phyloP scores from a whole-genome alignment of 371 early-diverging fungal species.

The Umbelopsis sp. region DNA sequence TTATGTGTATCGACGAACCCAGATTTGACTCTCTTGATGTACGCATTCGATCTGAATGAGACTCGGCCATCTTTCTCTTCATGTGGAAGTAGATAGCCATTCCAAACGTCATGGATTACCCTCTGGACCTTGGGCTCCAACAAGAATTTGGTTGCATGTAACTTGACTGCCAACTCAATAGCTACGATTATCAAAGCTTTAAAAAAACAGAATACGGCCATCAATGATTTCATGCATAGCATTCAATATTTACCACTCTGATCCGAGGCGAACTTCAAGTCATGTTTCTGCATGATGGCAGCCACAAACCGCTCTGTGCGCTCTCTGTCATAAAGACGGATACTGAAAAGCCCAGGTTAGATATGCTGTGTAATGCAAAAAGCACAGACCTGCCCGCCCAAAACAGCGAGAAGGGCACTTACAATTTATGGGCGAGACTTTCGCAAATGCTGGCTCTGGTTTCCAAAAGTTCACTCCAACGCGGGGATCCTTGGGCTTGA shows the following conservation, averaged over 20 bases:
- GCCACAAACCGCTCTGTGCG: slow-evolving; percentile 6
- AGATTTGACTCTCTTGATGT: not conserved
- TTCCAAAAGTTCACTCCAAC: slow-evolving; percentile 19
- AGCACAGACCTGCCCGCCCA: not conserved
- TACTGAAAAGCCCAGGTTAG: not conserved
- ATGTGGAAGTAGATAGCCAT: slow-evolving; percentile 33
- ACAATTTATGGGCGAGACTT: slow-evolving; percentile 14
- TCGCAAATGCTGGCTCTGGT: slow-evolving; percentile 10
- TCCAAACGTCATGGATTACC: slow-evolving; percentile 44
- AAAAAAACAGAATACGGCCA: not conserved
- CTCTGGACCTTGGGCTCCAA: slow-evolving; percentile 38
- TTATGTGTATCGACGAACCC: slow-evolving; percentile 33
- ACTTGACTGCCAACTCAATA: slow-evolving; percentile 38
- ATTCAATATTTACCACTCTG: not conserved
- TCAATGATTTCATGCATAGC: not conserved
- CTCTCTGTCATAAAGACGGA: slow-evolving; percentile 5
- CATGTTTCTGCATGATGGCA: slow-evolving; percentile 19
- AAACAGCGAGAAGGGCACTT: not conserved
- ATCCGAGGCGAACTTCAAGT: not conserved
- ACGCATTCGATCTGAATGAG: slow-evolving; percentile 33
- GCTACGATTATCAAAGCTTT: not conserved
- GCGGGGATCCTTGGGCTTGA: slow-evolving; percentile 12
- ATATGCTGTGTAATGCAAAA: not conserved
- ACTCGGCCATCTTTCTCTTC: slow-evolving; percentile 36
- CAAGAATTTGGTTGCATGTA: slow-evolving; percentile 42